Conservation (phyloP, 2,329 filamentous ascomycete species). For the Geosmithia morbida region DNA sequence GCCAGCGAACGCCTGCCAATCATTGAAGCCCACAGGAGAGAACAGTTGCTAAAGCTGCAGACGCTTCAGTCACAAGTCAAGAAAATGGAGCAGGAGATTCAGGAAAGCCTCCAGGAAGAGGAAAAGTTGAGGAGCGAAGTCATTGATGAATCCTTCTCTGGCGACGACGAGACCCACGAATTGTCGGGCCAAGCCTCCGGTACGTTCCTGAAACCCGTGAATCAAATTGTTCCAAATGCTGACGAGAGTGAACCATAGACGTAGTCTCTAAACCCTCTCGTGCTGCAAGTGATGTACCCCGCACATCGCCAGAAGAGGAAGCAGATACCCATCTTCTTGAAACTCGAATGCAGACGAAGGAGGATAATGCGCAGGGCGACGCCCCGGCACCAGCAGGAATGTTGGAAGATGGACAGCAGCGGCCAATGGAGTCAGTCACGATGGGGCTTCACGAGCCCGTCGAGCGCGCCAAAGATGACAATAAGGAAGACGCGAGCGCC, state of each 20-base stretch:
- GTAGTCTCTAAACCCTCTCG: neutral
- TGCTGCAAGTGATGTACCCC: neutral
- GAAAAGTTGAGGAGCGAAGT: slow-evolving; percentile 15
- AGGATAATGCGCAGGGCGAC: neutral
- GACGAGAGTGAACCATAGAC: neutral
- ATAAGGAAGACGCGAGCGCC: neutral
- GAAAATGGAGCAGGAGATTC: slow-evolving; percentile 32
- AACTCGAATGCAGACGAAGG: neutral
- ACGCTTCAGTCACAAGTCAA: slow-evolving; percentile 29
- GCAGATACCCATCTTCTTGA: neutral
- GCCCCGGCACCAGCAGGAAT: neutral
- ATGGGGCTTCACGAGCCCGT: neutral
- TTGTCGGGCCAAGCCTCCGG: slow-evolving; percentile 13
- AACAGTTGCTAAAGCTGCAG: slow-evolving; percentile 29
- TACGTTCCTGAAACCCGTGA: neutral
- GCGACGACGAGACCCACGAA: slow-evolving; percentile 8
- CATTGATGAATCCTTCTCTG: slow-evolving; percentile 6
- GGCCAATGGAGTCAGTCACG: neutral
- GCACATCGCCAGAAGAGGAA: neutral
- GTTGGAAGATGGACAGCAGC: neutral
- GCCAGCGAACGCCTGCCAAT: slow-evolving; percentile 21
- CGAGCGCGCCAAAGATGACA: neutral
- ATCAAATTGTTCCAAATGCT: neutral
- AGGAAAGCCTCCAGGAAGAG: slow-evolving; percentile 19
- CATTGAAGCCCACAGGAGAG: slow-evolving; percentile 18